A percentile compares a stretch with the other conserved stretches of the same genome.
phyloP scores from a whole-genome alignment of 495 filamentous ascomycete genomes.

The Cryomyces antarcticus region DNA sequence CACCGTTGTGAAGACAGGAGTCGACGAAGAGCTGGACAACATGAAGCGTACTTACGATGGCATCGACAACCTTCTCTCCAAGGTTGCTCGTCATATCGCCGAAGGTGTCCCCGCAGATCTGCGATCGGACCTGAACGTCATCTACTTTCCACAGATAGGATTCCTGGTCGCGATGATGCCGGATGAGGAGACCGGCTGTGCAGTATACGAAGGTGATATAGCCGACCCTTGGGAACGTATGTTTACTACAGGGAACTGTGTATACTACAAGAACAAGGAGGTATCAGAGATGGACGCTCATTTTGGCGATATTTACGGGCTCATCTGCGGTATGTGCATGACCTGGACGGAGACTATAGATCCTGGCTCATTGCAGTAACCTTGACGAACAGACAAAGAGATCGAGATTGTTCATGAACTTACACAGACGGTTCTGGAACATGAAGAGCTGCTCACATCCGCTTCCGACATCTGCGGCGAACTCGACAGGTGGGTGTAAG shows the following conservation, averaged over 20 bases:
- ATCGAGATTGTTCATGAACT: constrained; percentile 76
- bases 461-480: constrained; percentile 69
- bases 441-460: constrained; percentile 41
- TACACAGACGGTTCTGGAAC: constrained; percentile 46
- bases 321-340: constrained; percentile 47
- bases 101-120: constrained; percentile 34
- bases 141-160: constrained; percentile 80
- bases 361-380: not conserved
- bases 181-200: constrained; percentile 36
- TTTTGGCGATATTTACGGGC: constrained; percentile 66
- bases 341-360: too few species aligned
- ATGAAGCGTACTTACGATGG: constrained; percentile 63
- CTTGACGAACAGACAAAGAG: constrained; percentile 46
- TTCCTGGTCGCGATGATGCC: constrained; percentile 64
- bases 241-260: constrained; percentile 49
- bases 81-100: constrained; percentile 40
- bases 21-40: constrained; percentile 58
- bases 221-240: constrained; percentile 52
- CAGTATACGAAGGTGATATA: constrained; percentile 41
- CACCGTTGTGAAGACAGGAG: constrained; percentile 49
- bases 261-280: constrained; percentile 71
- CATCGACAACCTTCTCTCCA: constrained; percentile 47
- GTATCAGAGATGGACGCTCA: constrained; percentile 71
- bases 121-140: constrained; percentile 47
- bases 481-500: constrained; percentile 40